Evolutionary conservation across 441 rosid species (phyloP).

Genomic region (Geranium incanum): DNA sequence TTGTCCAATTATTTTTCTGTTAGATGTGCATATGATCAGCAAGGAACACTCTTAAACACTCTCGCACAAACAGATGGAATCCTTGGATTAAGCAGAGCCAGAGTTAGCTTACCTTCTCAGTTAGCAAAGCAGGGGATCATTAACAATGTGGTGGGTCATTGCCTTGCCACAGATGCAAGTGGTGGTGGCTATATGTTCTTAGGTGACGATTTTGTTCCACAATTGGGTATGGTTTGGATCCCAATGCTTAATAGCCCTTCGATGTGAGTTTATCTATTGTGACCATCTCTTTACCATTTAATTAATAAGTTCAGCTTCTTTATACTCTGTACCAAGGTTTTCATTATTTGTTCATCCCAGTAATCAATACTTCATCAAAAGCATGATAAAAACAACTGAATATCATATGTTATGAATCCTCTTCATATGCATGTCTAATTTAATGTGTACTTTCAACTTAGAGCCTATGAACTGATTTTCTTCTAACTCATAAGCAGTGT

Average conservation of each 20-base stretch:
- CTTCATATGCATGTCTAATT: too few relatives aligned
- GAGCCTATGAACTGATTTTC: background rate
- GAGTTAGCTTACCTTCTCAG: slow-evolving; percentile 86
- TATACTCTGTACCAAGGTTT: too few relatives aligned
- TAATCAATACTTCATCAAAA: too few relatives aligned
- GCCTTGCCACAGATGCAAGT: slow-evolving; percentile 49
- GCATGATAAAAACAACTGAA: too few relatives aligned
- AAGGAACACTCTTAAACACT: slow-evolving; percentile 62
- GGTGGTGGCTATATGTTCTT: slow-evolving; percentile 80
- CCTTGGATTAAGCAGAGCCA: slow-evolving; percentile 77
- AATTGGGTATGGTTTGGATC: slow-evolving; percentile 71
- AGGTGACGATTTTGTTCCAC: slow-evolving; percentile 75
- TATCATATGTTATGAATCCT: too few relatives aligned
- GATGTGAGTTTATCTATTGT: slow-evolving; percentile 37
- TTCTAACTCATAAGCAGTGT: background rate
- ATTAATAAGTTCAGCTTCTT: background rate
- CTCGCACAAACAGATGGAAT: slow-evolving; percentile 77
- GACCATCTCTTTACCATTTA: background rate
- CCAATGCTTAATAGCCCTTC: slow-evolving; percentile 55
- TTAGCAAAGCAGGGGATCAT: slow-evolving; percentile 72
- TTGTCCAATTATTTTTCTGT: slow-evolving; percentile 11
- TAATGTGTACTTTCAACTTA: too few relatives aligned
- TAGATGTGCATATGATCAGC: slow-evolving; percentile 97
- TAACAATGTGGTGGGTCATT: slow-evolving; percentile 77
- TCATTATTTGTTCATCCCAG: too few relatives aligned